Evolutionary conservation across 768 basidiomycete species (phyloP).

Genomic region (Leccinum imitatum): DNA sequence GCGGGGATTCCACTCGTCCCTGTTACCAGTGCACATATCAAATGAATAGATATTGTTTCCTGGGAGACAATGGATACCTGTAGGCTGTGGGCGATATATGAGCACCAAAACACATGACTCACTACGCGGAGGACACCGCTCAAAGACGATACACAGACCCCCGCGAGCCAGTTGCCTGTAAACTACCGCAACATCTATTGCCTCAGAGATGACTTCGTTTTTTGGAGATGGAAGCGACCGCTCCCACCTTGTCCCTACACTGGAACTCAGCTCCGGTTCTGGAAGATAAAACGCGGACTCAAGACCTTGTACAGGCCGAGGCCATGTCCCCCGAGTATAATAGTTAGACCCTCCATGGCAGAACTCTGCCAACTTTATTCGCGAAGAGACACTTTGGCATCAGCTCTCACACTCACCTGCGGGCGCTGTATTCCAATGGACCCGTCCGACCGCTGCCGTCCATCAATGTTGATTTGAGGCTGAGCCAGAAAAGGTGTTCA

Average conservation of each 20-base stretch:
- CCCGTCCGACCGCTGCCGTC: no score
- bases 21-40: background rate
- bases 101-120: background rate
- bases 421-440: background rate
- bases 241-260: background rate
- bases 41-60: background rate
- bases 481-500: no score
- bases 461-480: no score
- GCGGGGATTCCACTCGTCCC: background rate
- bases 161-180: background rate
- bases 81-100: no score
- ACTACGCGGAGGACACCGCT: background rate
- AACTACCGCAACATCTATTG: background rate
- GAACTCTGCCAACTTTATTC: background rate
- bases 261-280: background rate
- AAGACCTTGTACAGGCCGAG: background rate
- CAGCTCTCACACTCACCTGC: background rate
- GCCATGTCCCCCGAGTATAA: background rate
- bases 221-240: background rate
- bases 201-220: background rate
- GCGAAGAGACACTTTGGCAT: background rate
- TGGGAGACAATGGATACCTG: no score
- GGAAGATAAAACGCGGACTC: background rate
- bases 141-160: background rate
- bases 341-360: background rate